Conservation (phyloP, 225 moss, liverwort and hornwort genomes). For the Marchantia polymorpha region DNA sequence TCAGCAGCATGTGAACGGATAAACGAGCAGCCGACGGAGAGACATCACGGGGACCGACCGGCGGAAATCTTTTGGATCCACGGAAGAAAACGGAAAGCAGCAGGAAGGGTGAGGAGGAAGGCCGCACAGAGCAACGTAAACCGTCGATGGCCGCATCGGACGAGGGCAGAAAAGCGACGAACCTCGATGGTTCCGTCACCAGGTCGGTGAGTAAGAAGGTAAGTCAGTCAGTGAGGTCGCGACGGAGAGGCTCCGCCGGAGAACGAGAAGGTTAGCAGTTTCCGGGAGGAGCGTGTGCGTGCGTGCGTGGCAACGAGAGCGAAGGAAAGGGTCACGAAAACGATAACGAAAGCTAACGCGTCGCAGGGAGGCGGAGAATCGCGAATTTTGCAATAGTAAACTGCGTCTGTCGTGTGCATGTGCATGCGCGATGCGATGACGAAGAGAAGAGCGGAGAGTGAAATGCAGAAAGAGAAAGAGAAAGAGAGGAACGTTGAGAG, state of each 20-base stretch:
- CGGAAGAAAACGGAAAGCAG: slow-evolving; percentile 6
- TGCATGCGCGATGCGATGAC: background rate
- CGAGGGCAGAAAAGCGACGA: background rate
- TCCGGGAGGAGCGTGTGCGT: background rate
- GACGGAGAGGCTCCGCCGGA: background rate
- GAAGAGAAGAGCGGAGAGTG: background rate
- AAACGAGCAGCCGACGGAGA: background rate
- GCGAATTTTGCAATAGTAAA: background rate
- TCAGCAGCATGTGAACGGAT: no score
- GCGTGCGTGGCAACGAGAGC: no score
- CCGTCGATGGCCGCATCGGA: background rate
- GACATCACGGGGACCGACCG: background rate
- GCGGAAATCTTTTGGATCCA: background rate
- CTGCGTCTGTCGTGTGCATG: background rate
- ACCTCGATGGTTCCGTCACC: slow-evolving; percentile 2
- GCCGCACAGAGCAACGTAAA: background rate
- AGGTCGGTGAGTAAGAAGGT: background rate
- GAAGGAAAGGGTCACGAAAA: no score
- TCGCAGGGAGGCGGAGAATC: background rate
- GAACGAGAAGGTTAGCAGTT: background rate
- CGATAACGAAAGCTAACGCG: background rate
- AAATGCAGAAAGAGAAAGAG: background rate
- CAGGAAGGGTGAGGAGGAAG: slow-evolving; percentile 1
- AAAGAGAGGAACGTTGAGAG: background rate
- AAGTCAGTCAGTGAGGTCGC: background rate